These are phyloP conservation scores for Aspergillus piperis DNA, from an alignment of 2,329 filamentous ascomycete genomes.

Conservation along the genomic window DNA sequence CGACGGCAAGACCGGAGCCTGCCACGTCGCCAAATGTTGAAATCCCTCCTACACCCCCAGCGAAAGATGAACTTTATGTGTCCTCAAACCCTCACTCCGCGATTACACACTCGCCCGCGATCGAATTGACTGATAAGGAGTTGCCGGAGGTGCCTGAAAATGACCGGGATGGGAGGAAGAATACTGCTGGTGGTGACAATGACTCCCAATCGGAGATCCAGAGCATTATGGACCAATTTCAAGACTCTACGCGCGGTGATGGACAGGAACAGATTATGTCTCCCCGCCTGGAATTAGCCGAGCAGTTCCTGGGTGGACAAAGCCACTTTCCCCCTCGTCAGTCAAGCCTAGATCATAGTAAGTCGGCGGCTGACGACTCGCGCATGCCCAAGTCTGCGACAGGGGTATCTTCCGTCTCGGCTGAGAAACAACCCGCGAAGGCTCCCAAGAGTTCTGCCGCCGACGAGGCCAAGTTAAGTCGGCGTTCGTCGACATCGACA, in stretches of 20 bases:
- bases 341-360: slow-evolving; percentile 78
- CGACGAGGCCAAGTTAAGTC: slow-evolving; percentile 30
- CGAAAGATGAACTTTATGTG: slow-evolving; percentile 56
- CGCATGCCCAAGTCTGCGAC: slow-evolving; percentile 24
- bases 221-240: slow-evolving; percentile 96
- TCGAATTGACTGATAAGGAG: slow-evolving; percentile 42
- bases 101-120: slow-evolving; percentile 44
- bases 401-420: slow-evolving; percentile 15
- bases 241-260: slow-evolving; percentile 69
- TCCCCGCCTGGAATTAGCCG: slow-evolving; percentile 78
- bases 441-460: slow-evolving; percentile 28
- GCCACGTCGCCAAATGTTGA: slow-evolving; percentile 19
- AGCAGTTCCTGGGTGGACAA: slow-evolving; percentile 69
- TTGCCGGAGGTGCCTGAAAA: slow-evolving; percentile 37
- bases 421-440: slow-evolving; percentile 26
- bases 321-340: slow-evolving; percentile 75
- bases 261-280: slow-evolving; percentile 88
- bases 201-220: slow-evolving; percentile 85
- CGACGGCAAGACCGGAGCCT: slow-evolving; percentile 23
- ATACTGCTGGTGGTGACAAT: slow-evolving; percentile 61
- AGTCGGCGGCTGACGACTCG: slow-evolving; percentile 38
- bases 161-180: slow-evolving; percentile 46
- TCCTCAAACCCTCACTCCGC: slow-evolving; percentile 41
- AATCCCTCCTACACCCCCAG: slow-evolving; percentile 50
- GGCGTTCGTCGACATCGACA: slow-evolving; percentile 39